Base-by-base conservation (phyloP, 2,329 filamentous ascomycete species). In the Fusarium begoniae region DNA sequence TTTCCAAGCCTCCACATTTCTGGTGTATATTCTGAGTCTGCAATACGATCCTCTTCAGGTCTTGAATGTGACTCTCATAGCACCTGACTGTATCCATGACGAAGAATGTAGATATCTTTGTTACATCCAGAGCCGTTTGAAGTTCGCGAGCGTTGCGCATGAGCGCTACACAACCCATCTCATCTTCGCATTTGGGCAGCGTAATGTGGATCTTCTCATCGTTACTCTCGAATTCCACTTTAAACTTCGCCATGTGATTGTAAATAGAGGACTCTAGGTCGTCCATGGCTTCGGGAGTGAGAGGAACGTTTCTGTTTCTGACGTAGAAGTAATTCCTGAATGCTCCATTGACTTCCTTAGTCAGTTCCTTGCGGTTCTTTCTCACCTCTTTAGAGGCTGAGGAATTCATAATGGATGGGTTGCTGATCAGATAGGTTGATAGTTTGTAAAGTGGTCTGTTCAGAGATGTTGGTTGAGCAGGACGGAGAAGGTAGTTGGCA, bases 391-490 rank as follows among this genome's bases (percentile, higher is more conserved):
- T 24, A 18, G 12, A 20, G 5, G 17, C 5, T 26, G 7, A 11
- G 24, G 5, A 45, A n/a, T 14, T 20, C 43, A 45, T 45, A 8
- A 8, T 26, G 11, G 8, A 20, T 20, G 6, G 1, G 4, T 13
- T 45, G 6, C 24, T 26, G 5, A 26, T 14, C 1, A 10, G 12
- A 2, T 45, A 9, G 17, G 2, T 10, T 26, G 17, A 7, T 9
- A 6, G 17, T 20, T 26, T 26, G 18, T 20, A 5, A 26, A 10
- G 5, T 14, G 24, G 44, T 14, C 12, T 47, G 24, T 20, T 14
- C 2, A 9, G 3, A 8, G 43, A 1, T 26, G 24, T 14, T 10
- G 24, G 10, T 8, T 6, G 24, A 10, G 12, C 17, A 45, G 3
- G 24, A 26, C 1, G 6, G 11, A 26, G 43, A 20, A 17, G 17